Evolutionary conservation across 371 early-diverging fungal species (phyloP).

Genomic region (Syncephalastrum sp.): DNA sequence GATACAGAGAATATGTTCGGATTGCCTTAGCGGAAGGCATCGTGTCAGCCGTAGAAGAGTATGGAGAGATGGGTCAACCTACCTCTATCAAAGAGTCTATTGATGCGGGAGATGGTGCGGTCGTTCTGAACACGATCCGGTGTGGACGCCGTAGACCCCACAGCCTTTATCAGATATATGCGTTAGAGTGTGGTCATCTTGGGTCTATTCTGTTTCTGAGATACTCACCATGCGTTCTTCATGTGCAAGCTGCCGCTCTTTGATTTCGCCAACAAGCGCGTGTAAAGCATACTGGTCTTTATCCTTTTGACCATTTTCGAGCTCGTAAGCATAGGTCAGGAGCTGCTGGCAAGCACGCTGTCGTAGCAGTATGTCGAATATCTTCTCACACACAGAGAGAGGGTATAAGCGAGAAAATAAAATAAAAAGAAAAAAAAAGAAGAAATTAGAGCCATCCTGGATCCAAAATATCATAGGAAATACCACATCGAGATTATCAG

Average conservation of each 20-base stretch:
- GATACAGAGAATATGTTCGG: constrained; percentile 2
- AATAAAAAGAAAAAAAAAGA: too few species aligned
- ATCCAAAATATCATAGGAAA: background rate
- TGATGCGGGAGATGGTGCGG: constrained; percentile 1
- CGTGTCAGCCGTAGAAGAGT: background rate
- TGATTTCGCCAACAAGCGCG: constrained; percentile 1
- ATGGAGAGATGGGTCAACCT: background rate
- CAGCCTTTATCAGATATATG: too few species aligned
- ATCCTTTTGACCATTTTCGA: background rate
- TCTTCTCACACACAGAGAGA: too few species aligned
- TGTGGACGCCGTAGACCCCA: background rate
- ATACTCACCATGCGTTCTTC: too few species aligned
- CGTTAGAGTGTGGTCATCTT: too few species aligned
- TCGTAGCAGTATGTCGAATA: background rate
- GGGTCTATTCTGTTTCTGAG: too few species aligned
- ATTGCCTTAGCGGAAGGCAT: background rate
- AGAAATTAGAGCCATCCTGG: too few species aligned
- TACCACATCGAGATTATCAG: constrained; percentile 7
- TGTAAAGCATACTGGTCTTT: background rate
- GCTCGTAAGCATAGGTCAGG: constrained; percentile 5
- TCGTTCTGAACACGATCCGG: constrained; percentile 4
- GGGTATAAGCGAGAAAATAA: too few species aligned
- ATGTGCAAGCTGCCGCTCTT: background rate
- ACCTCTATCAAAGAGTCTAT: constrained; percentile 3
- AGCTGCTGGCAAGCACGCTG: constrained; percentile 9